Base-by-base conservation (phyloP, 495 filamentous ascomycete species). In the Penicillium argentinense region DNA sequence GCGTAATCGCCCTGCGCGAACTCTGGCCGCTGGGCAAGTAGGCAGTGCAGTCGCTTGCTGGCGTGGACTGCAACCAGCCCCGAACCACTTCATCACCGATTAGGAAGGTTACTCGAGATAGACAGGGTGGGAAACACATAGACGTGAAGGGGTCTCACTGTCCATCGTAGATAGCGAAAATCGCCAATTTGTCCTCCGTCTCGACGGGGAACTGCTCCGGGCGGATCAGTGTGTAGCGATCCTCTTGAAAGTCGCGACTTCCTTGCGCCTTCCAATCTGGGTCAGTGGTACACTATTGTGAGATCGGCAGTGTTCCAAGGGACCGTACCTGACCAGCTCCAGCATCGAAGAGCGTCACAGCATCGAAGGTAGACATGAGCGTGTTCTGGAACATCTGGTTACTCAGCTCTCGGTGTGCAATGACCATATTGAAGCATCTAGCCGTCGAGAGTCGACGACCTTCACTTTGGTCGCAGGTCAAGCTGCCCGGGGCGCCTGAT, bases 131-230 rank as follows among this genome's bases (percentile, higher is more conserved):
- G 12, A 21, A 14, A 24, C 27, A 14, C 12, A 17, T 3, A 5
- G 22, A n/a, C n/a, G 19, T n/a, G 4, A 13, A 22, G n/a, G 17
- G 13, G 37, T 22, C 69, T 48, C 54, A 73, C 70, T 73, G 68
- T 27, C 70, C 70, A 32, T 73, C 70, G 42, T 70, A 73, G 9
- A 71, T 52, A 9, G 66, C 68, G 46, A 73, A 67, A 28, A 69
- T 60, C 7, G 62, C 70, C 13, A 73, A 11, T 11, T 62, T 63
- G n/a, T 68, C 63, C 12, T 62, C 39, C 13, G 56, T 57, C 4
- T 58, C 33, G 5, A 51, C 52, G 12, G 56, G 56, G 45, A 73
- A 70, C 5, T 67, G 54, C 2, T 64, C 55, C 26, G 69, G 66
- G 17, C 57, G 37, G 16, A 71, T 39, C 12, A 67, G 19, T 24